Base-by-base conservation (phyloP, 768 basidiomycete species). In the Kwoniella newhampshirensis region DNA sequence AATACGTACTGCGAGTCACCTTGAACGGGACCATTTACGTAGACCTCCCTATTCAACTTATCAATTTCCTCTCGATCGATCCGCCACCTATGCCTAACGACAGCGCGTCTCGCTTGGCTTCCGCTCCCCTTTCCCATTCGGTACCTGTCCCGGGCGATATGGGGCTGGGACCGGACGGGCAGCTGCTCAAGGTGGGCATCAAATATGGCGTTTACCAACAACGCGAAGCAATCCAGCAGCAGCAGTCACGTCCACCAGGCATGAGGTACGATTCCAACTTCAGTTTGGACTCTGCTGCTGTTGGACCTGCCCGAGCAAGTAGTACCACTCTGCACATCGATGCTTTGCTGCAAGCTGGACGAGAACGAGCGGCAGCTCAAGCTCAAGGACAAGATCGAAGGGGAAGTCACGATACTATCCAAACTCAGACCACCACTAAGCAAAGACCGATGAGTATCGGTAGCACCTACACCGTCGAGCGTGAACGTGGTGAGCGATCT, bases 31-130 rank as follows among this genome's bases (percentile, higher is more conserved):
- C 88, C 52, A 78, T 90, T 27, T 81, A 82, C 52, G 86, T 87
- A 57, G 83, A 83, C 20, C 73, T 92, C 8, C 91, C 91, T 0
- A 78, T 91, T 62, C 81, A 82, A 17, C 83, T 93, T 66, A 80
- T 91, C 78, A 91, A 87, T 71, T 88, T 89, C 77, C 76, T 91
- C 26, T 92, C 91, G 12, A 79, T 96, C 61, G 89, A 93, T 73
- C 88, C 89, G 20, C 87, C 86, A 12, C 85, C 86, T 0, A 76
- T 70, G 69, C 71, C 69, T 4, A 59, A 66, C 17, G 66, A 67
- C 36, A 61, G 67, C 11, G 28, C 56, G 4, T 40, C 53, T 9
- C 41, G 56, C 15, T 37, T 46, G 20, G 52, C 23, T 13, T 39
- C 49, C 6, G 21, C 9, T n/a, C 44, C 28, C 21, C 27, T 25